These are phyloP conservation scores for Magnusiomyces ingens DNA, from an alignment of 1,139 yeast genomes.

Conservation along the genomic window DNA sequence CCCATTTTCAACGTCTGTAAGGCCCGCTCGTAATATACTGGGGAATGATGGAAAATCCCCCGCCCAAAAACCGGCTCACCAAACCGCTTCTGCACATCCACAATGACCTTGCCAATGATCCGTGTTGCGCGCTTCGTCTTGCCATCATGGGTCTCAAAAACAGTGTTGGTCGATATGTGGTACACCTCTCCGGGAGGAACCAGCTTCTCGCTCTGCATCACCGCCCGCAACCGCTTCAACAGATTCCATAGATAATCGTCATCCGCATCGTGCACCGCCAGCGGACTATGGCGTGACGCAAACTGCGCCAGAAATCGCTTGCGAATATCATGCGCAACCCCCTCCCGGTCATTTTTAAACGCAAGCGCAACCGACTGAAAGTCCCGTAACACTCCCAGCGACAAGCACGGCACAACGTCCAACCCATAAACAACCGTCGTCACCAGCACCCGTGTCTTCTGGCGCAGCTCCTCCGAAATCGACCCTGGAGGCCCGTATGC, in stretches of 20 bases:
- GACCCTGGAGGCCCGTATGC: slow-evolving; percentile 35
- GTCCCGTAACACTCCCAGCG: slow-evolving; percentile 32
- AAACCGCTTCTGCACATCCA: slow-evolving; percentile 31
- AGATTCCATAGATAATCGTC: slow-evolving; percentile 30
- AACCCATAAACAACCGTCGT: slow-evolving; percentile 33
- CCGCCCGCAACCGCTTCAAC: slow-evolving; percentile 26
- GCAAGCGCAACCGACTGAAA: slow-evolving; percentile 30
- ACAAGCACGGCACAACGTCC: slow-evolving; percentile 33
- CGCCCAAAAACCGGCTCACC: slow-evolving; percentile 33
- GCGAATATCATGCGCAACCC: slow-evolving; percentile 26
- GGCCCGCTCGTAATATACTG: slow-evolving; percentile 32
- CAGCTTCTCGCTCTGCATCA: slow-evolving; percentile 31
- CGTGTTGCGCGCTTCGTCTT: slow-evolving; percentile 28
- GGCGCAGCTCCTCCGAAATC: slow-evolving; percentile 26
- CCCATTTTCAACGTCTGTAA: slow-evolving; percentile 28
- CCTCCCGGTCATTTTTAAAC: slow-evolving; percentile 27
- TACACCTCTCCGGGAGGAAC: slow-evolving; percentile 34
- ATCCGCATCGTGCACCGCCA: slow-evolving; percentile 23
- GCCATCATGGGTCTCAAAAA: slow-evolving; percentile 29
- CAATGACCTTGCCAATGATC: slow-evolving; percentile 27
- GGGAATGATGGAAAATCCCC: slow-evolving; percentile 33
- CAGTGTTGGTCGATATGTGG: slow-evolving; percentile 28
- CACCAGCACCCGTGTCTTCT: slow-evolving; percentile 25
- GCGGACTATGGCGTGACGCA: slow-evolving; percentile 25
- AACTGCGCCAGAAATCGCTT: slow-evolving; percentile 28